Percentiles rank a stretch among this genome's conserved stretches.
Conservation (phyloP, 108 stramenopile genomes). For the Nannochloropsis gaditana region DNA sequence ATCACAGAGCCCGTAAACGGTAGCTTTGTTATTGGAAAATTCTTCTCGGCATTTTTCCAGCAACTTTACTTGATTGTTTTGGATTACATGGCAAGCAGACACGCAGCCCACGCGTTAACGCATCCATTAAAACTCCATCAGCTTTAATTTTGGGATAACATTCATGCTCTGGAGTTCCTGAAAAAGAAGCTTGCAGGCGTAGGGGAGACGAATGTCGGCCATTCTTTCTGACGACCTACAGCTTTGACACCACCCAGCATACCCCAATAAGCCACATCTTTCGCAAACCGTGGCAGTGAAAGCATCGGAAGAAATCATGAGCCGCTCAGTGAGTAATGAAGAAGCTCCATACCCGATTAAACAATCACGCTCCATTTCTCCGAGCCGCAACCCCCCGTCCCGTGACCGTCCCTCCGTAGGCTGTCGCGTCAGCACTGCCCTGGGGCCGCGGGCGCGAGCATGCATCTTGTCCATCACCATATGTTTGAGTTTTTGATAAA, state of each 20-base stretch:
- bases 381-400: constrained; percentile 93
- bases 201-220: constrained; percentile 83
- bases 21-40: no score
- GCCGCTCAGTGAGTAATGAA: constrained; percentile 95
- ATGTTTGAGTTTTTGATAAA: constrained; percentile 99
- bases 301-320: constrained; percentile 97
- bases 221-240: constrained; percentile 87
- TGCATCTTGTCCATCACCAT: constrained; percentile 99
- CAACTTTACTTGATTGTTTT: not conserved
- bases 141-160: constrained; percentile 51
- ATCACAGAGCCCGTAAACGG: no score
- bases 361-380: constrained; percentile 94
- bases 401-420: constrained; percentile 98
- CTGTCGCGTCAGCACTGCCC: constrained; percentile 92
- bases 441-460: constrained; percentile 90
- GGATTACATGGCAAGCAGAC: not conserved
- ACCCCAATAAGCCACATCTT: constrained; percentile 85
- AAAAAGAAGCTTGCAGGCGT: constrained; percentile 97
- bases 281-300: constrained; percentile 95
- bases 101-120: not conserved
- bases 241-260: constrained; percentile 86
- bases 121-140: constrained; percentile 44
- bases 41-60: no score
- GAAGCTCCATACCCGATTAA: constrained; percentile 99
- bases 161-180: constrained; percentile 80